Conservation (phyloP, 176 grass and related monocot species). For the Poa pratensis region DNA sequence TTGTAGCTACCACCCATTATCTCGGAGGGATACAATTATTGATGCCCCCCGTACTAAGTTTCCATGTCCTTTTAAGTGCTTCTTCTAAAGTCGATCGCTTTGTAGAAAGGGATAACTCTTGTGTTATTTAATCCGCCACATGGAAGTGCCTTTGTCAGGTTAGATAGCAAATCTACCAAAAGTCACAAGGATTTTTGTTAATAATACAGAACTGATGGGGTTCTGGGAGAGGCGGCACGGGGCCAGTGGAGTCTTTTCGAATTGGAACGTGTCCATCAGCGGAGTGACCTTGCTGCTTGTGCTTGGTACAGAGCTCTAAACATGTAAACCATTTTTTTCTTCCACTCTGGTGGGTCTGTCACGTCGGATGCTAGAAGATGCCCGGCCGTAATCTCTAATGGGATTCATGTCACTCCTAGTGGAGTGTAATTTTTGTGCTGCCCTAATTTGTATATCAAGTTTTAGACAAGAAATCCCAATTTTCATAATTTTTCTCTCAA, state of each 20-base stretch:
- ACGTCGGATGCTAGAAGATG: too few relatives aligned
- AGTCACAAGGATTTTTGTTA: not conserved
- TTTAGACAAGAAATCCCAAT: too few relatives aligned
- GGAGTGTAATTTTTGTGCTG: too few relatives aligned
- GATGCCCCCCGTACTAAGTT: slow-evolving; percentile 15
- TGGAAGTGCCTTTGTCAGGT: not conserved
- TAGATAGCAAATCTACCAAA: slow-evolving; percentile 11
- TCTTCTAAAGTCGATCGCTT: not conserved
- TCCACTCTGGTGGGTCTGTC: too few relatives aligned
- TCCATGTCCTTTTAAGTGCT: slow-evolving; percentile 11
- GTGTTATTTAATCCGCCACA: not conserved
- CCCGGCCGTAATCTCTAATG: too few relatives aligned
- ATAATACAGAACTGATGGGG: not conserved
- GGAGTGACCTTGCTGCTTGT: not conserved
- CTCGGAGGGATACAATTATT: not conserved
- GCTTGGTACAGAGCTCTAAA: not conserved
- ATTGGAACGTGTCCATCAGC: not conserved
- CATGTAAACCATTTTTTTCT: too few relatives aligned
- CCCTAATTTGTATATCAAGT: too few relatives aligned
- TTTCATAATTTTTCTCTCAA: too few relatives aligned
- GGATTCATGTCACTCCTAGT: too few relatives aligned
- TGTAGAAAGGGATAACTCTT: not conserved
- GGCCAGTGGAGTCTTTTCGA: not conserved
- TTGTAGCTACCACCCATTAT: not conserved
- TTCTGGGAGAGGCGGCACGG: not conserved